phyloP scores from a whole-genome alignment of 306 rosid genomes.

The Cicer chorassanicum region DNA sequence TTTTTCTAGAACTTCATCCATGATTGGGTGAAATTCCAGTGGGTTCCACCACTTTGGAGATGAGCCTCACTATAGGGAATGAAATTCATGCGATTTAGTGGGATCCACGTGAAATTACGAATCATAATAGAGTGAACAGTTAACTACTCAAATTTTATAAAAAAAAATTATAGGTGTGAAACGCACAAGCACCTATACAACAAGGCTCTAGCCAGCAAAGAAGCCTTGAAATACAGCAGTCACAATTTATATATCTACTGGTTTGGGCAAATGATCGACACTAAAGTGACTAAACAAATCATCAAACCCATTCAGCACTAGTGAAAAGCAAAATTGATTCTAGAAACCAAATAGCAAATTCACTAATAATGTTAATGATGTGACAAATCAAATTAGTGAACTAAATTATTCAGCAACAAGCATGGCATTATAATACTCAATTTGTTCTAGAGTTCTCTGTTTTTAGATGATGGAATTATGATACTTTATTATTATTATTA shows the following conservation, averaged over 20 bases:
- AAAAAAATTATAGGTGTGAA: background rate
- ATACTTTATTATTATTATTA: too few species aligned
- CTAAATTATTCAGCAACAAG: conserved; percentile 1
- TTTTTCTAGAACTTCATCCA: background rate
- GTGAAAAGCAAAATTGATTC: conserved; percentile 5
- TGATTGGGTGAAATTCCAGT: background rate
- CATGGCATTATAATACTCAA: conserved; percentile 9
- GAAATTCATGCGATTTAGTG: background rate
- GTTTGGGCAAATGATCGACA: background rate
- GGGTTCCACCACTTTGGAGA: background rate
- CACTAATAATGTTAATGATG: conserved; percentile 5
- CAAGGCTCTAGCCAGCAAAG: conserved; percentile 1
- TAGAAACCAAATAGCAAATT: conserved; percentile 1
- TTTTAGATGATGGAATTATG: background rate
- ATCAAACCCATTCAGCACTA: conserved; percentile 2
- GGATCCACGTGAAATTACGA: background rate
- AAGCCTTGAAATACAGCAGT: conserved; percentile 4
- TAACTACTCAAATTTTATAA: too few species aligned
- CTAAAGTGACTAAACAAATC: background rate
- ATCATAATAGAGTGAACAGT: too few species aligned
- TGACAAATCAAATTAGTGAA: conserved; percentile 11
- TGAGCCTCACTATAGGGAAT: background rate
- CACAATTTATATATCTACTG: conserved; percentile 8
- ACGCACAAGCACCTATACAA: background rate
- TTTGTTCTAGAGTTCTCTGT: background rate